Base-by-base conservation (phyloP, 176 grass and related monocot genomes). In the Triticum turgidum region DNA sequence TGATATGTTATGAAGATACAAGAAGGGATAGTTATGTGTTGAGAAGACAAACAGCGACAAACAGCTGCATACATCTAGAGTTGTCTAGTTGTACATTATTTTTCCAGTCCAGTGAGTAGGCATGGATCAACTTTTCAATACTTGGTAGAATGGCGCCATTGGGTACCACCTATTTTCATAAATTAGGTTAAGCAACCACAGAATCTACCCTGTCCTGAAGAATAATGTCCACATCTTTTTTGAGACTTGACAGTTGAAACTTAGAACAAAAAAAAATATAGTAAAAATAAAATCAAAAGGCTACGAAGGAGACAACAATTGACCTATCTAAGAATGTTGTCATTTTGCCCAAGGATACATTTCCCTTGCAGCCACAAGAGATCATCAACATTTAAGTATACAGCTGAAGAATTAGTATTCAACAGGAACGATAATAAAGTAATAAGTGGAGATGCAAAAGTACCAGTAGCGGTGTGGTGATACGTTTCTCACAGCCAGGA, bases 391-490 rank as follows among this genome's bases (percentile, higher is more conserved):
- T 4, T 34, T 47, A 18, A 0, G 37, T 1, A 78, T 64, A 24
- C 0, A 83, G 39, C 13, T 49, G 15, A 79, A 24, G 38, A 37
- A 44, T 41, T 41, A 3, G 39, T 3, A 52, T 75, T 64, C 9
- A 0, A 29, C 1, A 1, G 0, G 34, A 24, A 17, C 24, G 39
- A 80, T 44, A 44, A 44, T 44, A 44, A 11, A 44, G 9, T 3
- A 11, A 44, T 11, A 44, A 44, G 42, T 44, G 42, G 42, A 10
- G 7, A 38, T 25, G 47, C 5, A 88, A 44, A 44, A 85, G 2
- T 92, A 98, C 92, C 88, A 98, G 80, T 12, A 98, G 84, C 24
- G 92, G 88, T 0, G 97, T 94, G 72, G 97, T 98, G 18, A 98
- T 89, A 65, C 94, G 92, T 98, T 98, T 38, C 37, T 38, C 37